A percentile compares a stretch with the other conserved stretches of the same genome.
Conservation (phyloP, 2,329 filamentous ascomycete genomes). For the Ustilaginoidea virens region DNA sequence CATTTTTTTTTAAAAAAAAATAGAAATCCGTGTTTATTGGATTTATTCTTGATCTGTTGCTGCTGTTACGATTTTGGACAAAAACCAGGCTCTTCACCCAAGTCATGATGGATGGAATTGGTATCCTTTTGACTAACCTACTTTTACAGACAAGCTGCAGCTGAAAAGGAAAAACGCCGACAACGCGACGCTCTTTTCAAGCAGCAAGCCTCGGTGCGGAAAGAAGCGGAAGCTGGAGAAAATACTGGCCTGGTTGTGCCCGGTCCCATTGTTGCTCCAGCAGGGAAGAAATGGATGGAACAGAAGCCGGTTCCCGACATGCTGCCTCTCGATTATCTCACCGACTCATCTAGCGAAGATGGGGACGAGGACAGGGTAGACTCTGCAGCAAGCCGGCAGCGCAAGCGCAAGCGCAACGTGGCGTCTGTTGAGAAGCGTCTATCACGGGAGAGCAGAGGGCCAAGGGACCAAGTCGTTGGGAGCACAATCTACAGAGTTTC, state of each 20-base stretch:
- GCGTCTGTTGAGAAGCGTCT: constrained; percentile 22
- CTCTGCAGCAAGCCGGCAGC: constrained; percentile 9
- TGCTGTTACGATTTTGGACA: not conserved
- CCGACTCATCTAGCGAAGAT: constrained; percentile 32
- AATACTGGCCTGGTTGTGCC: no score
- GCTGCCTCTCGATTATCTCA: constrained; percentile 37
- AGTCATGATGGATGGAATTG: no score
- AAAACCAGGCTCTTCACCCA: no score
- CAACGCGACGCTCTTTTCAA: constrained; percentile 38
- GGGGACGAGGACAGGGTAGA: constrained; percentile 12
- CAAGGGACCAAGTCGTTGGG: constrained; percentile 33
- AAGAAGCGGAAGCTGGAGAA: no score
- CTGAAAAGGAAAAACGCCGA: constrained; percentile 38
- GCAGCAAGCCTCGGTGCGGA: constrained; percentile 18
- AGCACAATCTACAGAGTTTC: constrained; percentile 37
- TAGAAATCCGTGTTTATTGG: not conserved
- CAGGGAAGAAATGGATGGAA: constrained; percentile 13
- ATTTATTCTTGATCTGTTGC: not conserved
- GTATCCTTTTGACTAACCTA: no score
- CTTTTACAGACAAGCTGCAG: constrained; percentile 35
- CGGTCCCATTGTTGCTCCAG: no score
- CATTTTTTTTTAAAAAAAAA: not conserved
- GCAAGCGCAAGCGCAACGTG: constrained; percentile 28
- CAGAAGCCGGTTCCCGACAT: constrained; percentile 25
- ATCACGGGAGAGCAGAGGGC: constrained; percentile 20